A percentile compares a stretch with the other conserved stretches of the same genome.
phyloP scores from a whole-genome alignment of 208 protist genomes.

The Leishmania martiniquensis region DNA sequence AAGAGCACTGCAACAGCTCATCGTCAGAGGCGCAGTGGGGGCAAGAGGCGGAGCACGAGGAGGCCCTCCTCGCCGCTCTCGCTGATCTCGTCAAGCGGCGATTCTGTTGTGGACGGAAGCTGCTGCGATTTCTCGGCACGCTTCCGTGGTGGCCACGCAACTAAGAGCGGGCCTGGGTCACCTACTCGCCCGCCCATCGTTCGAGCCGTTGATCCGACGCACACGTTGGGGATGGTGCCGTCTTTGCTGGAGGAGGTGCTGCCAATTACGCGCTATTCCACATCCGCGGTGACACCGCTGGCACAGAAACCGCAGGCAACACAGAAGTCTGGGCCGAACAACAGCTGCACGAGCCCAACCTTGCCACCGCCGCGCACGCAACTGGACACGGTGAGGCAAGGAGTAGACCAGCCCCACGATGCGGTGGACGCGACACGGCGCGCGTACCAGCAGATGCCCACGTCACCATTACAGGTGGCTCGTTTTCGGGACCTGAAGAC shows the following conservation, averaged over 20 bases:
- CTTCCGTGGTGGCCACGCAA: background rate
- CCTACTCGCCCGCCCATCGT: slow-evolving; percentile 1
- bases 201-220: background rate
- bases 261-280: slow-evolving; percentile 18
- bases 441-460: slow-evolving; percentile 10
- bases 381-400: background rate
- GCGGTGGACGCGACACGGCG: slow-evolving; percentile 12
- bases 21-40: background rate
- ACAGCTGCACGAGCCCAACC: slow-evolving; percentile 2
- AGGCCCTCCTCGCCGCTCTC: background rate
- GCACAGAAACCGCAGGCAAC: background rate
- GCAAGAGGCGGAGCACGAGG: background rate
- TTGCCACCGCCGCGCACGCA: background rate
- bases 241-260: slow-evolving; percentile 21
- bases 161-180: background rate
- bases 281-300: slow-evolving; percentile 3
- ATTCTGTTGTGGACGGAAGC: background rate
- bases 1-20: background rate
- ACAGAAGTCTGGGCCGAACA: background rate
- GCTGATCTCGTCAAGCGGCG: background rate
- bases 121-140: background rate
- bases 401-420: background rate
- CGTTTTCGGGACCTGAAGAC: slow-evolving; percentile 7
- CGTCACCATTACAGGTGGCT: slow-evolving; percentile 14
- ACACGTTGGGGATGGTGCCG: background rate